Evolutionary conservation across 75 land plant genomes (phyloP).

Genomic region (Cunninghamia lanceolata): DNA sequence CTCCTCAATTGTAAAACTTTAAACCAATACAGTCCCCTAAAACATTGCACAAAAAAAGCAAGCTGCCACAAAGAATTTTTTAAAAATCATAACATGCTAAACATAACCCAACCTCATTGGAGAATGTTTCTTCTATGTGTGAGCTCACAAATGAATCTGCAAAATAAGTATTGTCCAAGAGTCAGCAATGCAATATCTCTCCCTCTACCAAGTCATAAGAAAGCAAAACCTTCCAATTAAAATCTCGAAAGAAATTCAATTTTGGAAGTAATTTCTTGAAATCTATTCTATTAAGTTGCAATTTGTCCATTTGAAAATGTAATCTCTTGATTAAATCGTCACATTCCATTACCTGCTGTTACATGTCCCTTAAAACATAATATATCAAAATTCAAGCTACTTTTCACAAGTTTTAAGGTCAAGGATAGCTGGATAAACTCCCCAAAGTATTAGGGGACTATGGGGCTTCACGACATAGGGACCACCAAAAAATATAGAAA

Average conservation of each 20-base stretch:
- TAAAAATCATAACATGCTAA: not conserved
- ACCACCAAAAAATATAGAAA: not conserved
- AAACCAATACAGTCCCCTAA: not conserved
- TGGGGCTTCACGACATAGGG: not conserved
- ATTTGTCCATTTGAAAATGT: not conserved
- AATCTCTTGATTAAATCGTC: not conserved
- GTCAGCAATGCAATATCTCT: not conserved
- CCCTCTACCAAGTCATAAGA: not conserved
- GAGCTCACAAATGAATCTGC: constrained; percentile 27
- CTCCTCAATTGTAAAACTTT: not conserved
- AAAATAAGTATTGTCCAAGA: not conserved
- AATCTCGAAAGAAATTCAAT: not conserved
- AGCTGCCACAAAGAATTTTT: not conserved
- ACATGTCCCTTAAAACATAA: not conserved
- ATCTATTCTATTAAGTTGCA: not conserved
- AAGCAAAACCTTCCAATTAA: not conserved
- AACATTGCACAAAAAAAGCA: not conserved
- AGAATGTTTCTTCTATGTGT: constrained; percentile 18
- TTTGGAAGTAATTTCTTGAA: not conserved
- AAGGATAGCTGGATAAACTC: not conserved
- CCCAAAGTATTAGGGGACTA: not conserved
- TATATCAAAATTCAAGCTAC: not conserved
- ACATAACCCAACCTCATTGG: constrained; percentile 37
- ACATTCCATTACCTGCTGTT: not conserved
- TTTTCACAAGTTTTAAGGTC: not conserved